Conservation (phyloP, 2,329 filamentous ascomycete species). For the Colletotrichum sansevieriae region DNA sequence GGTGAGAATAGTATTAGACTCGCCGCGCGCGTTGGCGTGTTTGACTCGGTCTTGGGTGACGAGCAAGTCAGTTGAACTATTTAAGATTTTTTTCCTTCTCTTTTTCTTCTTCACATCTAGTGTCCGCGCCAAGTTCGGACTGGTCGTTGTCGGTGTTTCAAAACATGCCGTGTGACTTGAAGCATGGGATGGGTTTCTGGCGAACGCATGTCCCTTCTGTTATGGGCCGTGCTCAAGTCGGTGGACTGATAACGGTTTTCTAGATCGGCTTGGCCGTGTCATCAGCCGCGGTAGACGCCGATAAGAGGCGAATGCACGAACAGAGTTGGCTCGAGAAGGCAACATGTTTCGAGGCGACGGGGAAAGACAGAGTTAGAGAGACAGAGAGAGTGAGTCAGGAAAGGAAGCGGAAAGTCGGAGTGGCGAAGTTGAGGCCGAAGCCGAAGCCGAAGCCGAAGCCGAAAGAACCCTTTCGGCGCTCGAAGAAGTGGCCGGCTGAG, state of each 20-base stretch:
- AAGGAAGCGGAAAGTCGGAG: not conserved
- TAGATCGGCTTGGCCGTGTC: not conserved
- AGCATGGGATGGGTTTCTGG: not conserved
- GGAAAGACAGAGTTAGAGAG: not conserved
- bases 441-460: constrained; percentile 9
- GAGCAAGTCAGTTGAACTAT: constrained; percentile 30
- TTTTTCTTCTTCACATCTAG: not conserved
- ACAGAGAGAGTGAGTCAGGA: too few relatives aligned
- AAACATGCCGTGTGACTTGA: not conserved
- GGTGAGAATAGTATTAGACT: not conserved
- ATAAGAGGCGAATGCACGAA: too few relatives aligned
- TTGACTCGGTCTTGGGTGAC: constrained; percentile 23
- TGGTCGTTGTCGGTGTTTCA: constrained; percentile 22
- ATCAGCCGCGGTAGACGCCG: constrained; percentile 5
- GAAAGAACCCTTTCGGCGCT: not conserved
- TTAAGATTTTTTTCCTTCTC: constrained; percentile 23
- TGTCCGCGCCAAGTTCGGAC: constrained; percentile 24
- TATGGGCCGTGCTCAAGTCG: not conserved
- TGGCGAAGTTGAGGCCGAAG: not conserved
- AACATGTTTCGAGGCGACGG: too few relatives aligned
- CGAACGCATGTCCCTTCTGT: not conserved
- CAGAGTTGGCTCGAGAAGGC: not conserved
- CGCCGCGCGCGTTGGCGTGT: constrained; percentile 24
- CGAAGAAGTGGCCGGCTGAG: not conserved
- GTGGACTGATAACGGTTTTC: not conserved